Evolutionary conservation across 1,284 basidiomycete species (phyloP).

Genomic region (Rhodotorula sp.): DNA sequence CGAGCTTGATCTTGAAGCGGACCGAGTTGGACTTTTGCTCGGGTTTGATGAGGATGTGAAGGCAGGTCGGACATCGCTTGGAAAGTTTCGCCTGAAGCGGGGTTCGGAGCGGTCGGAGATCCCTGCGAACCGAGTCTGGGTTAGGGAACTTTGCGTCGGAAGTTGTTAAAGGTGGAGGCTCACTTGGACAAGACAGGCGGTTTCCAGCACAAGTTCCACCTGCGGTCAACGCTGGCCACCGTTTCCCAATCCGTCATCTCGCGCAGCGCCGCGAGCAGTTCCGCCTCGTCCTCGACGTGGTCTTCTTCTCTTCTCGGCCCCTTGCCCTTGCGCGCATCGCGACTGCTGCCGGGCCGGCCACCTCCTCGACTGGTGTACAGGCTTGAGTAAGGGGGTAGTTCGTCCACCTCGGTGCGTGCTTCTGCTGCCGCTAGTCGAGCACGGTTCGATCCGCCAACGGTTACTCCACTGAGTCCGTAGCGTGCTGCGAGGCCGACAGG

Average conservation of each 20-base stretch:
- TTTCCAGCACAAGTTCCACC: conserved; percentile 79
- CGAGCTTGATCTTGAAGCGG: conserved; percentile 94
- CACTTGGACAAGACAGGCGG: conserved; percentile 59
- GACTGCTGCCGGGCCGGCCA: conserved; percentile 2
- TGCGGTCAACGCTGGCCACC: conserved; percentile 69
- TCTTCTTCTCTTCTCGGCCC: conserved; percentile 13
- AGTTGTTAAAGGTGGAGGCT: not conserved
- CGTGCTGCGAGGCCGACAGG: conserved; percentile 22
- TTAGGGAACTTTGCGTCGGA: not conserved
- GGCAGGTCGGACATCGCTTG: conserved; percentile 89
- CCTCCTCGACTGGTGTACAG: conserved; percentile 12
- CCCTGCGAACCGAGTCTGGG: conserved; percentile 54
- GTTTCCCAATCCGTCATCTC: conserved; percentile 61
- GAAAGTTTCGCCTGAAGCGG: conserved; percentile 88
- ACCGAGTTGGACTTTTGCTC: conserved; percentile 93
- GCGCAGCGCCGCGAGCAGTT: conserved; percentile 66
- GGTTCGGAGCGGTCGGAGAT: conserved; percentile 79
- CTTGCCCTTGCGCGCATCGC: not conserved
- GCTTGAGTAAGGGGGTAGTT: conserved; percentile 35
- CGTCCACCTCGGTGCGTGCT: conserved; percentile 27
- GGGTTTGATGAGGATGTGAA: conserved; percentile 95
- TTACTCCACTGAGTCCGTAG: conserved; percentile 7
- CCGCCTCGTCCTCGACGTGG: conserved; percentile 62
- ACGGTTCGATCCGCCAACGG: conserved; percentile 8
- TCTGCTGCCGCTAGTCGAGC: conserved; percentile 7